Evolutionary conservation across 1,139 yeast species (phyloP), one percentile per base, ranked within the genome.

Genomic region (Zygoascus sp.): DNA sequence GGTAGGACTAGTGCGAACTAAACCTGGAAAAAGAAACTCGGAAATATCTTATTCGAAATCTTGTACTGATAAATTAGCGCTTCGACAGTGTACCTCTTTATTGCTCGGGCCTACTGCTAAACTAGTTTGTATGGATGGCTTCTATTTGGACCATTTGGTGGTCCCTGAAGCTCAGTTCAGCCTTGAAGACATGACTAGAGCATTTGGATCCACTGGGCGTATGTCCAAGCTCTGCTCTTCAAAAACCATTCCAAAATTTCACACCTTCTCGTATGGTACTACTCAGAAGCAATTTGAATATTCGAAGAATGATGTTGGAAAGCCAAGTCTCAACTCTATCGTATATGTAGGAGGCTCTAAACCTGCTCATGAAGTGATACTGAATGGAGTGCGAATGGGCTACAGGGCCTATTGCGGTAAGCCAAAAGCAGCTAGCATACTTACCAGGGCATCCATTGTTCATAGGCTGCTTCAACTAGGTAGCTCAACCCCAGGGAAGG

Each of bases 11-110:
- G 89, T 89, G 0, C 70, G 98, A 52, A 90, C 97, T 0, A 90
- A 90, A 60, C 98, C 97, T 0, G 98, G 97, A 1, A 66, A 97
- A 46, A 63, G 73, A 15, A 97, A 90, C 60, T 83, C 96, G 2
- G 72, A 76, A 1, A 53, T 80, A 2, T 77, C 95, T 0, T 64
- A 75, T 37, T 84, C 95, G 37, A 90, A 89, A 60, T 86, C 96
- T 0, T 90, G 97, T 62, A 80, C 95, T 0, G 97, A 90, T 62
- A 90, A 90, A 59, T 61, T 90, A 23, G 75, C 87, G 36, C 50
- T 81, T 43, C 74, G 75, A 47, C 96, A 87, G 60, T 67, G 70
- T 32, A 70, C 75, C 0, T 89, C 96, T 0, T 50, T 87, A 2
- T 64, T 81, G 34, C 78, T 75, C 53, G 65, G 80, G 2, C 60